Evolutionary conservation across 2,329 filamentous ascomycete genomes (phyloP).

Genomic region (Stagonosporopsis tanaceti): DNA sequence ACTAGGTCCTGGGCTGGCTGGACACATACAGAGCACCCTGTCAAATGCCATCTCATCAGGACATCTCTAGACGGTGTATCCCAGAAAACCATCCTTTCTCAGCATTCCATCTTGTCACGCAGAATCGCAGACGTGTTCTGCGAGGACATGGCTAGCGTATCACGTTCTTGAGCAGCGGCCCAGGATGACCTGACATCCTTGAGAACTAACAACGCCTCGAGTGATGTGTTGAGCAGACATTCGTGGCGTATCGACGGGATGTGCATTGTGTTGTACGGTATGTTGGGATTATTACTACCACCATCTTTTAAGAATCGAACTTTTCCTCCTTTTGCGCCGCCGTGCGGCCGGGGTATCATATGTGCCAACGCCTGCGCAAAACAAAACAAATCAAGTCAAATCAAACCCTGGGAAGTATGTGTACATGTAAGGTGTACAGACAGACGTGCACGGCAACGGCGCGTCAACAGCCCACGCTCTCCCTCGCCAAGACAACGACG

Average conservation of each 20-base stretch:
- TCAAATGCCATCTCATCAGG: not conserved
- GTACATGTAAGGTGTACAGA: not conserved
- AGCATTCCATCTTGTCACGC: not conserved
- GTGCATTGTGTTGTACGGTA: not conserved
- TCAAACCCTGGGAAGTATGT: not conserved
- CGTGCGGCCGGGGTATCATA: slow-evolving; percentile 4
- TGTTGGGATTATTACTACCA: not conserved
- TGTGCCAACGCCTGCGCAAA: not conserved
- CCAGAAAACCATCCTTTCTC: not conserved
- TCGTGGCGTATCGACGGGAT: not conserved
- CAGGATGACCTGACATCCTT: not conserved
- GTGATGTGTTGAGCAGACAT: no score
- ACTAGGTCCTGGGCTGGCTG: no score
- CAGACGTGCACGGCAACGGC: not conserved
- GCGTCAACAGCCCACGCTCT: slow-evolving; percentile 12
- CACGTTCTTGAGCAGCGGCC: no score
- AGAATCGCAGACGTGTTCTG: not conserved
- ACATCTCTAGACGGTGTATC: not conserved
- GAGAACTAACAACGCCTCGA: no score
- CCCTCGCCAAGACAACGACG: slow-evolving; percentile 35
- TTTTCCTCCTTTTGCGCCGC: slow-evolving; percentile 12
- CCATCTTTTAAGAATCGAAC: not conserved
- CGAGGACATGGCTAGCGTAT: not conserved
- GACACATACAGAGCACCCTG: not conserved
- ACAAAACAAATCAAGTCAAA: no score